Evolutionary conservation across 352 stramenopile genomes (phyloP).

Genomic region (Aphanomyces astaci): DNA sequence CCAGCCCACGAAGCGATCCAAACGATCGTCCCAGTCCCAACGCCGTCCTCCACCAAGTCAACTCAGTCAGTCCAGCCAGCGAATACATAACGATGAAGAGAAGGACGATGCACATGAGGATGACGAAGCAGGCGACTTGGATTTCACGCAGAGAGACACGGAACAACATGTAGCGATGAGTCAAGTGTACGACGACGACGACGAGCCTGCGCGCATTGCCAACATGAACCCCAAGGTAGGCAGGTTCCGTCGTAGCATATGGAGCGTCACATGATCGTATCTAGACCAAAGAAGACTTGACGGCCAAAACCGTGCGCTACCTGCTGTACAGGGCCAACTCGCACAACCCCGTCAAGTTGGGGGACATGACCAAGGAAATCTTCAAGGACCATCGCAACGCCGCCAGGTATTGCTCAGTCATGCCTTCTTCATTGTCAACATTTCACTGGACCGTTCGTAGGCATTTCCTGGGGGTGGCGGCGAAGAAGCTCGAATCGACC

Average conservation of each 20-base stretch:
- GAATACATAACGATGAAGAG: conserved; percentile 4
- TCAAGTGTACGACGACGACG: conserved; percentile 36
- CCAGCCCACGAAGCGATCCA: neutral
- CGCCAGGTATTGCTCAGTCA: conserved; percentile 34
- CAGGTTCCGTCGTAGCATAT: neutral
- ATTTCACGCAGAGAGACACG: conserved; percentile 71
- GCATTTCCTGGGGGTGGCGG: conserved; percentile 73
- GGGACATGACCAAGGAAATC: conserved; percentile 77
- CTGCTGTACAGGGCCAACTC: conserved; percentile 77
- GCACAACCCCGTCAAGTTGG: conserved; percentile 71
- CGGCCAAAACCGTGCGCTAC: conserved; percentile 66
- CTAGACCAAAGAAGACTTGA: conserved; percentile 62
- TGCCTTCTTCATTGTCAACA: neutral
- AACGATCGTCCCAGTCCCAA: neutral
- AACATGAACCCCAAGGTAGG: conserved; percentile 23
- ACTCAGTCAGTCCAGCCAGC: neutral
- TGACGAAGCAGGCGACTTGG: conserved; percentile 41
- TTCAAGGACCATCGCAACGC: conserved; percentile 75
- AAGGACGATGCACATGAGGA: conserved; percentile 28
- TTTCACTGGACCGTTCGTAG: conserved; percentile 25
- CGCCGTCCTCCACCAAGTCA: neutral
- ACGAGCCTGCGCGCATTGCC: conserved; percentile 22
- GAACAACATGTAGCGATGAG: conserved; percentile 38
- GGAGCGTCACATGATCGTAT: neutral
- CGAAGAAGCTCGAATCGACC: conserved; percentile 61